These are phyloP conservation scores for Aspergillus kassunensis DNA, from an alignment of 495 filamentous ascomycete species.

Conservation along the genomic window DNA sequence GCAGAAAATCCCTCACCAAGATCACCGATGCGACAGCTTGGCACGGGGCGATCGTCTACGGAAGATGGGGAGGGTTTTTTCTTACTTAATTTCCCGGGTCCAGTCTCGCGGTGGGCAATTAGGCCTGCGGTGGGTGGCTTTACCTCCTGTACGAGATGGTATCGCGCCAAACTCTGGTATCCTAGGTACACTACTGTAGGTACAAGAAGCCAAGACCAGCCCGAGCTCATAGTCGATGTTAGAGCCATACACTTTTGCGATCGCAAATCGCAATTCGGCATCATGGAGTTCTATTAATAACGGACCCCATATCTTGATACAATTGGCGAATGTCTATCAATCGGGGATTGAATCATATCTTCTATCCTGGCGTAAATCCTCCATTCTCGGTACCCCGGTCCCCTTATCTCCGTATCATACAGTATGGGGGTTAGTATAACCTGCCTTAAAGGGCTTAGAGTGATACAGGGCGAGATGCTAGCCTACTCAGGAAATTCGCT, in stretches of 20 bases:
- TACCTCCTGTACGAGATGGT: not conserved
- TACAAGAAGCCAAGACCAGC: constrained; percentile 19
- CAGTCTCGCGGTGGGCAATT: not conserved
- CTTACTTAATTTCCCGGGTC: not conserved
- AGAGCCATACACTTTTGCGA: not conserved
- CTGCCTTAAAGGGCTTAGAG: not conserved
- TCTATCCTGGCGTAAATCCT: constrained; percentile 9
- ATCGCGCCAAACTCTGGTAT: not conserved
- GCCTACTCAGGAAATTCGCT: constrained; percentile 8
- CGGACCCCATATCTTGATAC: constrained; percentile 7
- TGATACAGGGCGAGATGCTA: constrained; percentile 3
- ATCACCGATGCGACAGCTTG: constrained; percentile 32
- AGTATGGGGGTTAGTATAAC: not conserved
- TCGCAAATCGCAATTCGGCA: constrained; percentile 5
- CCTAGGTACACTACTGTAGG: constrained; percentile 22
- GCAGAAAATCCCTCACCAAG: constrained; percentile 30
- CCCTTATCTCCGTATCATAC: not conserved
- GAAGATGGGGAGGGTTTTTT: constrained; percentile 12
- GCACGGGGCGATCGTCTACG: constrained; percentile 26
- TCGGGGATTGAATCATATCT: constrained; percentile 2
- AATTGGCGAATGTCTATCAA: not conserved
- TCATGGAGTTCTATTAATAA: constrained; percentile 6
- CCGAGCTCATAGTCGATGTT: constrained; percentile 10
- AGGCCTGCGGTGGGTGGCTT: constrained; percentile 2
- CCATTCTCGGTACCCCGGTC: not conserved